phyloP scores from a whole-genome alignment of 202 grass and related monocot genomes.

The Musa balbisiana region DNA sequence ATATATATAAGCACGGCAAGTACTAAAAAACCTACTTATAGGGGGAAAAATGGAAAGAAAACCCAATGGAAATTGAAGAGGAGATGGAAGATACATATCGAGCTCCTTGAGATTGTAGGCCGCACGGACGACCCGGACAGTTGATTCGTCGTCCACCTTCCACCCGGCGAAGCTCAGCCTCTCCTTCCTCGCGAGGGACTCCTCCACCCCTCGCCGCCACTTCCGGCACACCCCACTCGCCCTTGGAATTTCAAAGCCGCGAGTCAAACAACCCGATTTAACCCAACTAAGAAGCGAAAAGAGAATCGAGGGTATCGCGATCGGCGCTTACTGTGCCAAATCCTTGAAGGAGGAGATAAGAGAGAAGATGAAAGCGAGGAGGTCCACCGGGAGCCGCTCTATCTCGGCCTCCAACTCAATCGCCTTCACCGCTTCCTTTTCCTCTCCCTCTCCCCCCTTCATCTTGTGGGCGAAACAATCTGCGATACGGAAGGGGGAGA shows the following conservation, averaged over 20 bases:
- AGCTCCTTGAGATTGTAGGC: conserved; percentile 83
- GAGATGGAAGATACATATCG: conserved; percentile 45
- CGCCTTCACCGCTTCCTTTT: background rate
- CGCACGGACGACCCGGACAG: conserved; percentile 55
- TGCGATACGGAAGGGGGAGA: background rate
- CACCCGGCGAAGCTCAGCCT: conserved; percentile 74
- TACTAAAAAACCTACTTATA: background rate
- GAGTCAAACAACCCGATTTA: background rate
- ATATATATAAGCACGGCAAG: too few relatives aligned
- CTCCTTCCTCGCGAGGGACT: conserved; percentile 60
- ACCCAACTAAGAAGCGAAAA: background rate
- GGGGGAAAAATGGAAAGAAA: background rate
- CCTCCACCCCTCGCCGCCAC: conserved; percentile 63
- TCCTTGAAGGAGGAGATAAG: conserved; percentile 74
- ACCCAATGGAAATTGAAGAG: background rate
- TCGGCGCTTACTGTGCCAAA: conserved; percentile 49
- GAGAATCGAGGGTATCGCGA: background rate
- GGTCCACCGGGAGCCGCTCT: conserved; percentile 56
- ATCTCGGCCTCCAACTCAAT: conserved; percentile 38
- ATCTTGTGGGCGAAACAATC: background rate
- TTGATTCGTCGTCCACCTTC: conserved; percentile 63
- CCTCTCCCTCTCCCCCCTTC: background rate
- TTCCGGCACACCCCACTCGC: conserved; percentile 58
- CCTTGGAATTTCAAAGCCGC: conserved; percentile 24
- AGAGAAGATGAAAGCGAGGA: conserved; percentile 63